Evolutionary conservation across 192 early-diverging fungal species (phyloP).

Genomic region (Coemansia sp.): DNA sequence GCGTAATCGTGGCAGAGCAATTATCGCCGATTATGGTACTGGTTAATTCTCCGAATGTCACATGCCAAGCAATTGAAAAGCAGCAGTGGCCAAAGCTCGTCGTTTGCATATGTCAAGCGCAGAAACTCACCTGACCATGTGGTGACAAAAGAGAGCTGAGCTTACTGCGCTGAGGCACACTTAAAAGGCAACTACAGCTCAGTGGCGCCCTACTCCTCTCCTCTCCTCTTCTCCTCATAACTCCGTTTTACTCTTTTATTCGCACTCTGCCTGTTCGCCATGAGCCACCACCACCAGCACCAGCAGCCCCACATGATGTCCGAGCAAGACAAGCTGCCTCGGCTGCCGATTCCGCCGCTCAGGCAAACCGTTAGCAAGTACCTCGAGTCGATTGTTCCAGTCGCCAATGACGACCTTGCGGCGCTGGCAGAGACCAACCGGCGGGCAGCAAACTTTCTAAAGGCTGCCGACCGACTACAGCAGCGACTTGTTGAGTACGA

Average conservation of each 20-base stretch:
- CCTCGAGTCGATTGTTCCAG: constrained; percentile 57
- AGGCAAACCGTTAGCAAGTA: constrained; percentile 58
- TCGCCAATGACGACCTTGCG: constrained; percentile 52
- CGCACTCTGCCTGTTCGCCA: background rate
- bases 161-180: background rate
- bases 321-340: constrained; percentile 45
- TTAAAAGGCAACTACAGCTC: background rate
- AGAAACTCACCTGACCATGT: background rate
- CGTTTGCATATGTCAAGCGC: background rate
- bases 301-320: constrained; percentile 15
- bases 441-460: constrained; percentile 52
- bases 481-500: constrained; percentile 63
- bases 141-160: background rate
- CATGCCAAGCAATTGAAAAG: background rate
- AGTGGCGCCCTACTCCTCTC: background rate
- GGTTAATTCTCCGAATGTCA: background rate
- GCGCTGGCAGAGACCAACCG: constrained; percentile 49
- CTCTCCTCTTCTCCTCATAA: background rate
- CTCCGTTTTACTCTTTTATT: no score
- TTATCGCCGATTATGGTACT: background rate
- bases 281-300: constrained; percentile 1
- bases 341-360: constrained; percentile 63
- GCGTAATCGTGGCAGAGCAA: no score
- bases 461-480: constrained; percentile 56
- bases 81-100: background rate